A percentile compares a stretch with the other conserved stretches of the same genome.
phyloP scores from a whole-genome alignment of 164 flowering plant genomes.

The Kingdonia uniflora region DNA sequence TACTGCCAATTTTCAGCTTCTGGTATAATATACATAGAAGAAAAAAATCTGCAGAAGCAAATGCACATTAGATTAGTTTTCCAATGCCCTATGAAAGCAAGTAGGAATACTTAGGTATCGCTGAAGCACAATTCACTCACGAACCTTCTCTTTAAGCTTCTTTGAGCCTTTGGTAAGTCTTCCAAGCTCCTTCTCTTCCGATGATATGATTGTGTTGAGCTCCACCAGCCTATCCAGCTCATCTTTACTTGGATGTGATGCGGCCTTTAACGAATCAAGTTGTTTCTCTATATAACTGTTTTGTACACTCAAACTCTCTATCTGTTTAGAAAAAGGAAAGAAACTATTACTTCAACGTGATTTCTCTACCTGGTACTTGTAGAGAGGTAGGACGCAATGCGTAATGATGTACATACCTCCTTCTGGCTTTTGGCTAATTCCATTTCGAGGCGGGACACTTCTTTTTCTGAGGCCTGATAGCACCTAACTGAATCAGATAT shows the following conservation, averaged over 20 bases:
- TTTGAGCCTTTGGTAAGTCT: conserved; percentile 55
- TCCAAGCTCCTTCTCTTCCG: conserved; percentile 68
- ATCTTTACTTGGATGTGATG: conserved; percentile 58
- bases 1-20: too few relatives aligned
- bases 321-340: conserved; percentile 30
- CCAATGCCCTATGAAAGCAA: too few relatives aligned
- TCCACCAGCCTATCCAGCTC: conserved; percentile 56
- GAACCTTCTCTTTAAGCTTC: conserved; percentile 74
- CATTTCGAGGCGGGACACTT: conserved; percentile 50
- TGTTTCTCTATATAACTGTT: conserved; percentile 64
- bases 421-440: conserved; percentile 71
- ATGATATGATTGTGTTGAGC: conserved; percentile 40
- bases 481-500: conserved; percentile 43
- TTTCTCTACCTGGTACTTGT: neutral
- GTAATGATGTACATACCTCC: conserved; percentile 40
- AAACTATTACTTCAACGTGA: neutral
- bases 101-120: too few relatives aligned
- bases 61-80: too few relatives aligned
- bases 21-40: too few relatives aligned
- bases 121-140: neutral
- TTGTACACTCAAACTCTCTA: conserved; percentile 62
- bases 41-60: too few relatives aligned
- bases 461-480: conserved; percentile 60
- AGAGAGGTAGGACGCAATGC: neutral
- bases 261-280: conserved; percentile 64